Base-by-base conservation (phyloP, 768 basidiomycete genomes). In the Lactifluus rugatus region DNA sequence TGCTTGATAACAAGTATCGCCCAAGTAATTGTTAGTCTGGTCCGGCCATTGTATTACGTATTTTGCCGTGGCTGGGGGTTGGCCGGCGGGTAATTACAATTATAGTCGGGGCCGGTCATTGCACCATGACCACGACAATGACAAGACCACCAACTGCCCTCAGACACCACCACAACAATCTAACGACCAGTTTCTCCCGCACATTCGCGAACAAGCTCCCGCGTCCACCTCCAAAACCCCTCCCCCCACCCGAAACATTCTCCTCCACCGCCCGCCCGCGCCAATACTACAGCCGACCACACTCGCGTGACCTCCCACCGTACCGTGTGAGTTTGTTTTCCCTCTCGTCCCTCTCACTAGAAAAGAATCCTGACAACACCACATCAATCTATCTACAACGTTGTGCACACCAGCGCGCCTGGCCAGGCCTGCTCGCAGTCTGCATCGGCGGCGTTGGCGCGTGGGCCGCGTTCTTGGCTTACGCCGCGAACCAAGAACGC, bases 401-500 rank as follows among this genome's bases (percentile, higher is more conserved):
- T 31, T 3, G 31, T 31, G 31, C 31, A 31, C 8, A 8, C 2
- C 45, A 72, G 71, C 66, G 66, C 57, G 75, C 71, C 67, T 88
- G 87, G 86, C 85, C 87, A 0, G 65, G 75, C 21, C 66, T 82
- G 19, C 70, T 83, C 36, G 78, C 73, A 0, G 70, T 81, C 44
- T 72, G 76, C 17, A 71, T 73, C 0, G 57, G 80, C 6, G 88
- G 86, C 16, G 69, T 85, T 2, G 68, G 80, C 1, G 80, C 77
- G 7, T 89, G 88, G 88, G 79, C 71, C 3, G 76, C 75, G 7
- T 91, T 91, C 68, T 76, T 88, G 64, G 75, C 78, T 28, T 83
- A 81, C 58, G 83, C 81, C 10, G 83, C 81, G 56, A 91, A 90
- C 72, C 81, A 87, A 67, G 89, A 90, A 66, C 84, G 82, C 64